Conservation (phyloP, 805 yeast genomes). For the Metahyphopichia silvanorum region DNA sequence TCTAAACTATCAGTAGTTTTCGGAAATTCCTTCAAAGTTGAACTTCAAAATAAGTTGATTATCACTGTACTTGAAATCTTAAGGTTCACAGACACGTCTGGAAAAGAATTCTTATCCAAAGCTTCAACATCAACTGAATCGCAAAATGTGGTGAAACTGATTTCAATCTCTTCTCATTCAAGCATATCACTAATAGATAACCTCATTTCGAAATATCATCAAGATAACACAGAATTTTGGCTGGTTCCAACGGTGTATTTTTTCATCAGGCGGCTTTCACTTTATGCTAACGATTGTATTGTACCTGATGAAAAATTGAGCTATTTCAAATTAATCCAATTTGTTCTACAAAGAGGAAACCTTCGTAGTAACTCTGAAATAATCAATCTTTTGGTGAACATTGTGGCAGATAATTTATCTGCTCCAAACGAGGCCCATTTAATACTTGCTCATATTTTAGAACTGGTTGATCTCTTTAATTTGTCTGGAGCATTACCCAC, state of each 20-base stretch:
- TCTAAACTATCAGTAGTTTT: conserved; percentile 10
- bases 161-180: conserved; percentile 20
- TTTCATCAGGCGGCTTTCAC: conserved; percentile 29
- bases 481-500: no score
- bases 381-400: conserved; percentile 12
- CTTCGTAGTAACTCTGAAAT: conserved; percentile 12
- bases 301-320: conserved; percentile 17
- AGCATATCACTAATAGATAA: conserved; percentile 21
- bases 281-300: conserved; percentile 15
- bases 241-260: conserved; percentile 29
- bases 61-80: conserved; percentile 37
- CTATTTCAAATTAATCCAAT: conserved; percentile 34
- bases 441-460: no score
- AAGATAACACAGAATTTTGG: conserved; percentile 28
- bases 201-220: conserved; percentile 19
- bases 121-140: no score
- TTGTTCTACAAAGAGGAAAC: conserved; percentile 26
- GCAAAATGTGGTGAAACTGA: conserved; percentile 8
- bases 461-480: no score
- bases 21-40: conserved; percentile 16
- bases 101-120: no score
- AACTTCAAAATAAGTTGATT: conserved; percentile 20
- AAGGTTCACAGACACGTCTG: conserved; percentile 38
- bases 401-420: conserved; percentile 10
- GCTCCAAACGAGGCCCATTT: no score